Evolutionary conservation across 2,329 filamentous ascomycete genomes (phyloP).

Genomic region (Fusarium abutilonis): DNA sequence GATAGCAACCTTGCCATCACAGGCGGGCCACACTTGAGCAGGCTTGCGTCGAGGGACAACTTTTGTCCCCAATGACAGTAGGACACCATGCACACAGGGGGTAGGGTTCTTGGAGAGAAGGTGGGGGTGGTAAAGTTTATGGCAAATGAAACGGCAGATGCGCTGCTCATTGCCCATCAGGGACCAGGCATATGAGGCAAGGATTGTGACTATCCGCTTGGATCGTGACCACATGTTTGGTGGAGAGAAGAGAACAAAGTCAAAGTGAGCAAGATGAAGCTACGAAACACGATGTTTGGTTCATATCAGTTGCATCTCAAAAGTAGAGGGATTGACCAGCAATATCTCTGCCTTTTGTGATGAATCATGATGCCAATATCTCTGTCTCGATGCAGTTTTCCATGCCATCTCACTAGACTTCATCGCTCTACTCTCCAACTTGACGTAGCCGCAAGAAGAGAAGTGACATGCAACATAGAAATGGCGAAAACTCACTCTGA

Average conservation of each 20-base stretch:
- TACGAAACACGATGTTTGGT: conserved; percentile 4
- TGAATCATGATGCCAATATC: conserved; percentile 1
- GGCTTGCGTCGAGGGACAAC: conserved; percentile 37
- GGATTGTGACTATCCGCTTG: conserved; percentile 37
- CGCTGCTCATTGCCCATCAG: conserved; percentile 28
- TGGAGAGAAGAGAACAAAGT: conserved; percentile 13
- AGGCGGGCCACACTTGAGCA: conserved; percentile 38
- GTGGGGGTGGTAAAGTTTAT: conserved; percentile 27
- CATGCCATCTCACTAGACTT: not conserved
- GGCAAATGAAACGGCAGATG: conserved; percentile 19
- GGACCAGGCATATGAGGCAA: conserved; percentile 23
- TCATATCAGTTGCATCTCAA: not conserved
- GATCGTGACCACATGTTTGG: conserved; percentile 19
- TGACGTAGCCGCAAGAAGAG: not conserved
- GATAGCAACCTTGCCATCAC: conserved; percentile 35
- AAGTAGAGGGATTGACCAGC: not conserved
- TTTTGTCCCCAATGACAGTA: conserved; percentile 39
- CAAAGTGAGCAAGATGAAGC: conserved; percentile 2
- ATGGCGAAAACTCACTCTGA: conserved; percentile 55
- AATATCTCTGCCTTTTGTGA: conserved; percentile 8
- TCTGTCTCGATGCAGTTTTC: not conserved
- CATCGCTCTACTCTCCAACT: not conserved
- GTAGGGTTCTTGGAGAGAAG: conserved; percentile 29
- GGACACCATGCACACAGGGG: conserved; percentile 25
- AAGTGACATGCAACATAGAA: not conserved